Evolutionary conservation across 164 flowering plant species (phyloP), one percentile per base, ranked within the genome.

Genomic region (Chimonanthus praecox): DNA sequence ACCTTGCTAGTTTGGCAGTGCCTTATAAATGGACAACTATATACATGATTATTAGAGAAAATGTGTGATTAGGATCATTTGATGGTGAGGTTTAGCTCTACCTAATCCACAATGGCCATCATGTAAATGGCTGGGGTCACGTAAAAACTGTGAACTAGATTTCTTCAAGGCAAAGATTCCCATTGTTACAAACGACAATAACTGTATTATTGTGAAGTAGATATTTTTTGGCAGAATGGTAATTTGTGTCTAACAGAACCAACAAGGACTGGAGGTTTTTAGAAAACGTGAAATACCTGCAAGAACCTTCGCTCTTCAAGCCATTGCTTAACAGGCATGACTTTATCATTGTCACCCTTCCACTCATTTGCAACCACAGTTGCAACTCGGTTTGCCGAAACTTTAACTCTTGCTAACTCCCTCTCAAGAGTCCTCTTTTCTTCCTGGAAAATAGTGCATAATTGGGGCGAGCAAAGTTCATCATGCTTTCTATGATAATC

Each of bases 301-400:
- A 90, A 67, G 60, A 88, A 48, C 79, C 84, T 87, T 74, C 97
- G 82, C 74, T 90, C 95, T 80, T 90, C 94, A 15, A 92, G 85
- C 96, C 97, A 92, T 75, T 90, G 87, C 77, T 81, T 90, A 33
- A 90, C 88, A 45, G 96, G 96, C 94, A 92, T 90, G 47, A 92
- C 90, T 84, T 85, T 89, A 73, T 89, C 91, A 62, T 82, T 85
- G 7, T 88, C 95, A 76, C 88, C 92, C 77, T 92, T 90, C 97
- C 97, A 92, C 74, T 90, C 92, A 77, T 90, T 88, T 58, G 95
- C 94, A 47, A 87, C 89, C 54, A 84, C 89, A 60, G 87, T 80
- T 49, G 96, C 98, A 47, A 89, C 87, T 60, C 96, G 78, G 75
- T 85, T 89, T 58, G 92, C 92, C 54, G 90, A 82, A 71, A 92